These are phyloP conservation scores for Coffea eugenioides DNA, from an alignment of 257 asterid species.

Conservation along the genomic window DNA sequence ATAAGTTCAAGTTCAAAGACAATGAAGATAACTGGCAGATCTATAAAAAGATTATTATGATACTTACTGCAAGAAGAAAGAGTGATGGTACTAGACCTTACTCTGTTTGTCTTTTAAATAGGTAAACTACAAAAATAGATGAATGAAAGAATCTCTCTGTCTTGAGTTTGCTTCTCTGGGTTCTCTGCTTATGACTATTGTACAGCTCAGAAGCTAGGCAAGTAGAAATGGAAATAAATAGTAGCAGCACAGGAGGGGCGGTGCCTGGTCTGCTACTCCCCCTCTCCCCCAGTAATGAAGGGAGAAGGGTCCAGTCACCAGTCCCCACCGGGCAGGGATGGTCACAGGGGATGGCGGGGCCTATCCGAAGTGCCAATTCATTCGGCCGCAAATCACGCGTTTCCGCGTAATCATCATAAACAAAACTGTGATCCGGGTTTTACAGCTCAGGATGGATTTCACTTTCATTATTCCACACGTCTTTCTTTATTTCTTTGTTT, in stretches of 20 bases:
- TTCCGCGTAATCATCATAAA: conserved; percentile 38
- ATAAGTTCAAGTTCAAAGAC: neutral
- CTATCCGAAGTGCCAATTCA: conserved; percentile 27
- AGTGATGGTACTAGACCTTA: conserved; percentile 2
- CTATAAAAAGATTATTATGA: conserved; percentile 6
- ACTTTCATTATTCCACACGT: neutral
- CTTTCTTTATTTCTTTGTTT: neutral
- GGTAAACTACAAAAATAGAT: conserved; percentile 22
- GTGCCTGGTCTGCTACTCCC: neutral
- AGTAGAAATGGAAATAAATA: neutral
- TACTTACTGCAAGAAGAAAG: neutral
- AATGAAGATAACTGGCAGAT: neutral
- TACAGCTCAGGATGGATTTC: no score
- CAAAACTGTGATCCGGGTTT: no score
- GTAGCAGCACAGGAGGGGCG: neutral
- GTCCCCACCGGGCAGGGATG: no score
- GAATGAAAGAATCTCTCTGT: conserved; percentile 18
- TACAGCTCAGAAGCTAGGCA: neutral
- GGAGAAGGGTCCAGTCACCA: neutral
- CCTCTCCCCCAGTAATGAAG: no score
- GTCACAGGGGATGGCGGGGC: neutral
- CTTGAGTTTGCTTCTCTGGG: neutral
- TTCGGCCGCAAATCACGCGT: conserved; percentile 54
- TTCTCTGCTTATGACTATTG: neutral
- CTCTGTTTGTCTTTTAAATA: neutral